Evolutionary conservation across 768 basidiomycete genomes (phyloP).

Genomic region (Gymnopilus dilepis): DNA sequence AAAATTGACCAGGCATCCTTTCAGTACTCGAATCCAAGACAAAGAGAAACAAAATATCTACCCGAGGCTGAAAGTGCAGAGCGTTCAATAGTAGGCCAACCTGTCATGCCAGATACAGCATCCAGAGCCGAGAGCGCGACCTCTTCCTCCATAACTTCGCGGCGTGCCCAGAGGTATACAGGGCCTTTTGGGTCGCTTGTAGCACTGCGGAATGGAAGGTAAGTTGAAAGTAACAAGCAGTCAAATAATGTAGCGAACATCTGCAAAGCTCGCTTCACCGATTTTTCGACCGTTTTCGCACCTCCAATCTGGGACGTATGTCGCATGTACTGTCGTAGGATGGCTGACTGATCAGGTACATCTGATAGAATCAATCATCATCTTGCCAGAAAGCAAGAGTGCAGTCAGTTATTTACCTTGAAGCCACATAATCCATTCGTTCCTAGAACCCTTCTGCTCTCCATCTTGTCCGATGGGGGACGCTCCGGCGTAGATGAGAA

Average conservation of each 20-base stretch:
- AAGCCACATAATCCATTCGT: conserved; percentile 78
- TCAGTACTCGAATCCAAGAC: background rate
- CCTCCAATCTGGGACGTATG: conserved; percentile 64
- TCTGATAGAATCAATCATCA: conserved; percentile 43
- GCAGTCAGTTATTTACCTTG: conserved; percentile 49
- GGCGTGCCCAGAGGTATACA: conserved; percentile 73
- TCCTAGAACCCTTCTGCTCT: conserved; percentile 65
- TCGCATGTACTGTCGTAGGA: conserved; percentile 79
- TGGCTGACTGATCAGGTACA: conserved; percentile 71
- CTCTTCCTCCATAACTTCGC: conserved; percentile 75
- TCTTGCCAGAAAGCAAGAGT: too few species aligned
- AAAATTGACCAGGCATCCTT: background rate
- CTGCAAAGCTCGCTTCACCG: conserved; percentile 64
- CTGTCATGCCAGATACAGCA: conserved; percentile 29
- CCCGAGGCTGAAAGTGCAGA: conserved; percentile 48
- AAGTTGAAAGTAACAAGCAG: background rate
- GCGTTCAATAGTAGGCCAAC: conserved; percentile 61
- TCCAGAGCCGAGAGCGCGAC: conserved; percentile 45
- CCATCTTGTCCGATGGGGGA: conserved; percentile 61
- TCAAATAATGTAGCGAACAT: conserved; percentile 46
- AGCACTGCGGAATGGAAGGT: conserved; percentile 47
- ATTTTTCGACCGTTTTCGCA: conserved; percentile 53
- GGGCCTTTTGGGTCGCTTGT: conserved; percentile 75
- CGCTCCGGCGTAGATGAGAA: conserved; percentile 76
- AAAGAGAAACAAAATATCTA: conserved; percentile 16